Evolutionary conservation across 1,284 basidiomycete genomes (phyloP), one percentile per base, ranked within the genome.

Genomic region (Ganoderma resinaceum): DNA sequence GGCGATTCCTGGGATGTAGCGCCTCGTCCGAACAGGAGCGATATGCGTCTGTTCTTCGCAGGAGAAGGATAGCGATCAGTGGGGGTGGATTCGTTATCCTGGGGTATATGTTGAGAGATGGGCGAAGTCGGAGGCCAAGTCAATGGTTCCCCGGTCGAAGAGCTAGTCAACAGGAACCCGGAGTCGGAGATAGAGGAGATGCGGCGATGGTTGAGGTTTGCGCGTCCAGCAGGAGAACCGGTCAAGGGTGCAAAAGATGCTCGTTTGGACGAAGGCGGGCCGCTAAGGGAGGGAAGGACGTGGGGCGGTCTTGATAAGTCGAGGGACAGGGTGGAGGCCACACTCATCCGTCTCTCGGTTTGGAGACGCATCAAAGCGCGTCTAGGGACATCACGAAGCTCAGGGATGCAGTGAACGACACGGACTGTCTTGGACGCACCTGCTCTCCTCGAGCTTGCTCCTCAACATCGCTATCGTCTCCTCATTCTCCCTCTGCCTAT

Each of bases 351-450:
- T 72, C 92, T 91, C 78, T 96, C 95, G 40, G 91, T 90, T 79
- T 97, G 95, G 23, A 98, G 84, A n/a, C 92, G 86, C 94, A 97
- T 96, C 49, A 98, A 85, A 16, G 93, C 95, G 66, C 94, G 90
- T 73, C 92, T 94, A 75, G 68, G 38, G 73, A 63, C 64, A 70
- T 29, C 42, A 52, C 42, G 11, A 68, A 58, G 67, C 18, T 37
- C 33, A 42, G 63, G 62, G 62, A 23, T 33, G 38, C 18, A 16
- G 18, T 23, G 16, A 26, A 37, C 11, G 8, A 35, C n/a, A 46
- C 38, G 29, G 20, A 58, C 6, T 29, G 2, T 26, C 26, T 49
- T 26, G 12, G 29, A 80, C 85, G 46, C 75, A 91, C 92, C 96
- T 86, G 80, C 94, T 95, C 79, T 96, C 93, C 75, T 97, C 95